Evolutionary conservation across 1,284 basidiomycete species (phyloP), one percentile per base, ranked within the genome.

Genomic region (Sanguinoderma infundibulare): DNA sequence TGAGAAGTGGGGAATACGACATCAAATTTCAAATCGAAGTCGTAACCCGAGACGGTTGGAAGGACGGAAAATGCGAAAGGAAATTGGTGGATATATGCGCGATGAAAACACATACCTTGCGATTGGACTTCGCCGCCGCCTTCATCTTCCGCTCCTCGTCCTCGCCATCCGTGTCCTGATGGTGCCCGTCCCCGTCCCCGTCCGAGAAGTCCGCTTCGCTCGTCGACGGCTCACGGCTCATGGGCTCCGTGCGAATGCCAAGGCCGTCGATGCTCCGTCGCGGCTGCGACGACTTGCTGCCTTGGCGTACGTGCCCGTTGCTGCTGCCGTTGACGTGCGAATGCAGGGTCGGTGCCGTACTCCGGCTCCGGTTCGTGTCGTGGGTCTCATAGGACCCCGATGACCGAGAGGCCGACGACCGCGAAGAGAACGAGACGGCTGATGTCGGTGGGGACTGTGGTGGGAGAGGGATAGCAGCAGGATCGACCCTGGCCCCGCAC

Each of bases 121-220:
- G 84, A 74, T 89, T 87, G 20, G 90, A 89, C 77, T 92, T 92
- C 20, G 91, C 90, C 67, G 85, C 83, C 7, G 84, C 85, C 67
- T 79, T 84, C 57, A 85, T 81, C 69, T 88, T 84, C 54, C 78
- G 79, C 53, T 87, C 83, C 38, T 77, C 78, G n/a, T 70, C 71
- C 20, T 60, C 62, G 42, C 40, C 53, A 28, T 69, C 70, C 40
- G 63, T 53, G 17, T 62, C 55, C n/a, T 76, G 73, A 24, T 52
- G 35, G 2, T 44, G 53, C 8, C 51, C 49, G 8, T 73, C 70
- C 26, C 71, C 73, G 20, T 76, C 70, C 30, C 57, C 54, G 28
- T 69, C 63, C 22, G 60, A 55, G n/a, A 39, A 60, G 2, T 67
- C 66, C 36, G 55, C 64, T 14, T 69, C 66, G 36, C 63, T 66